A percentile compares a stretch with the other conserved stretches of the same genome.
Evolutionary conservation across 805 yeast genomes (phyloP).

Genomic region (Metschnikowia kunwiensis): DNA sequence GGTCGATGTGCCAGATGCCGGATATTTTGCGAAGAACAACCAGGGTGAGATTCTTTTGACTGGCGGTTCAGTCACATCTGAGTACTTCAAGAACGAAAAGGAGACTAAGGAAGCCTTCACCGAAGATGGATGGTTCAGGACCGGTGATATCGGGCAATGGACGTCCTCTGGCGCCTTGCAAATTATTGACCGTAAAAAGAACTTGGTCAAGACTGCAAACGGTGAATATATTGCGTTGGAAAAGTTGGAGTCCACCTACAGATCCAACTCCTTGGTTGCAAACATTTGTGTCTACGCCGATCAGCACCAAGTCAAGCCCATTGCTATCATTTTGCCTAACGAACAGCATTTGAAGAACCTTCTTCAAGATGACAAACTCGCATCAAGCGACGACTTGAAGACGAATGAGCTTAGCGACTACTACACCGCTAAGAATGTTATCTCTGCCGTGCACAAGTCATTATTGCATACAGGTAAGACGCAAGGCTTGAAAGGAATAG

Average conservation of each 20-base stretch:
- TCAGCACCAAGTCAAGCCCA: conserved; percentile 79
- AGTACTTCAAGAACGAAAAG: conserved; percentile 77
- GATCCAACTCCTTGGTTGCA: conserved; percentile 71
- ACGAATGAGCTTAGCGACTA: conserved; percentile 47
- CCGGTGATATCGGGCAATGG: conserved; percentile 98
- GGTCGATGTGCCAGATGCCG: conserved; percentile 87
- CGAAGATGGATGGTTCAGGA: conserved; percentile 89
- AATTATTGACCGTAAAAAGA: conserved; percentile 92
- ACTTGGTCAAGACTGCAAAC: conserved; percentile 89
- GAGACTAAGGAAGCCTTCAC: conserved; percentile 78
- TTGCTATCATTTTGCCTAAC: conserved; percentile 85
- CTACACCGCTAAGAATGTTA: conserved; percentile 55
- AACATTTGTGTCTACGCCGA: conserved; percentile 95
- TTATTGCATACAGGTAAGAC: conserved; percentile 71
- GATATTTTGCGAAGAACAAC: conserved; percentile 82
- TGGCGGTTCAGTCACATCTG: conserved; percentile 70
- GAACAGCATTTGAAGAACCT: conserved; percentile 56
- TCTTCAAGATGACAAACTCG: conserved; percentile 49
- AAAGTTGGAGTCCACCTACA: conserved; percentile 85
- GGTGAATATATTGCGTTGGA: conserved; percentile 98
- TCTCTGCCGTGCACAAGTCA: conserved; percentile 51
- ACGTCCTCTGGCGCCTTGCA: conserved; percentile 71
- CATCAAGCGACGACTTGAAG: conserved; percentile 47
- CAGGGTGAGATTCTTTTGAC: conserved; percentile 89
- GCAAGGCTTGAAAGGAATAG: conserved; percentile 83